These are phyloP conservation scores for Serpula lacrymans DNA, from an alignment of 768 basidiomycete genomes.

Conservation along the genomic window DNA sequence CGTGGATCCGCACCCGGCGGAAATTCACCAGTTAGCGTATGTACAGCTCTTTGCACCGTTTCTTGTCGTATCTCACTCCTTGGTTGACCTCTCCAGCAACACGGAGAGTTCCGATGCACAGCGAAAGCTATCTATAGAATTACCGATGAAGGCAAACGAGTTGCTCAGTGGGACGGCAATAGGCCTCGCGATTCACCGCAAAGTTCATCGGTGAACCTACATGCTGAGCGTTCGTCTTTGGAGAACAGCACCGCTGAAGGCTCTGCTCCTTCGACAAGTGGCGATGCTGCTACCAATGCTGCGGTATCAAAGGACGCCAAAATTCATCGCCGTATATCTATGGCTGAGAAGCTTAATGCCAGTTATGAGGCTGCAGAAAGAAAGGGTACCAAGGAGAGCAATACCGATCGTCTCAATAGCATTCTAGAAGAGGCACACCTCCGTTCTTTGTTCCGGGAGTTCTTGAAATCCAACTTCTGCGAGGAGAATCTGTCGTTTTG, in stretches of 20 bases:
- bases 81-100: conserved; percentile 63
- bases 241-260: conserved; percentile 35
- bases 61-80: conserved; percentile 9
- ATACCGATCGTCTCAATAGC: conserved; percentile 84
- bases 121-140: conserved; percentile 94
- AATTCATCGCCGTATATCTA: conserved; percentile 75
- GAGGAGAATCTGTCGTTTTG: conserved; percentile 98
- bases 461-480: conserved; percentile 90
- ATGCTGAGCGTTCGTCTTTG: conserved; percentile 57
- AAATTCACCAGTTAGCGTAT: conserved; percentile 70
- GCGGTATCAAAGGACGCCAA: conserved; percentile 56
- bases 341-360: conserved; percentile 68
- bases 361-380: conserved; percentile 51
- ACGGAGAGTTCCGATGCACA: conserved; percentile 95
- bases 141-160: conserved; percentile 84
- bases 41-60: conserved; percentile 22
- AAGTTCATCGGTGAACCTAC: conserved; percentile 62
- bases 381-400: conserved; percentile 76
- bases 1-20: conserved; percentile 75
- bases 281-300: conserved; percentile 28
- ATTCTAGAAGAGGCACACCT: conserved; percentile 92
- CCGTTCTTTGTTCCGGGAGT: conserved; percentile 90
- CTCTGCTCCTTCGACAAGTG: conserved; percentile 17
- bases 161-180: conserved; percentile 78
- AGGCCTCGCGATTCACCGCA: conserved; percentile 55